Base-by-base conservation (phyloP, 139 green algal species). In the Chlorella sp. region DNA sequence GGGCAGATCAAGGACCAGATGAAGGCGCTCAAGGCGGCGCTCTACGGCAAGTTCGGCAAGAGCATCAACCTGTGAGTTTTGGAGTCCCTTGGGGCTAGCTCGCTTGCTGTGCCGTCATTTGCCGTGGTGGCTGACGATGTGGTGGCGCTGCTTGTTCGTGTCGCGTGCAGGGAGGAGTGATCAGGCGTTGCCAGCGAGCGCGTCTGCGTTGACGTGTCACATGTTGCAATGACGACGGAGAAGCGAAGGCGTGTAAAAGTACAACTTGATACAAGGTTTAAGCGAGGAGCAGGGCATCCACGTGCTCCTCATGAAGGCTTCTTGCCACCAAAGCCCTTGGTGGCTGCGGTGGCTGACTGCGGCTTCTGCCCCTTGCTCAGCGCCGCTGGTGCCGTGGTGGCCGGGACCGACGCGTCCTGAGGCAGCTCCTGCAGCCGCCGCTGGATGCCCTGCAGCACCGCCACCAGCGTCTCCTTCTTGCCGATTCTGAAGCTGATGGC, bases 1-100 rank as follows among this genome's bases (percentile, higher is more conserved):
- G 69, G 64, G 2, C 49, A 73, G 14, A 59, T 78, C 1, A 71
- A 74, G 36, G 35, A 35, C 0, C 35, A 76, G 67, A 70, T 82
- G 30, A 60, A 71, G 30, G 69, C 73, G 42, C 72, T 82, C 3
- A 85, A 85, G 64, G 60, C 36, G 14, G 27, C 35, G 2, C 65
- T 86, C 29, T 86, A 86, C 62, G 74, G 42, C 30, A 86, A 86
- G 74, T 86, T 86, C 62, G 77, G 77, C 4, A 62, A 75, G 5
- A 69, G 70, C 26, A 86, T 86, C 71, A 86, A 86, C 81, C 62
- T 86, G 67, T 72, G 36, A 63, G 67, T 72, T n/a, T n/a, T n/a
- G n/a, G n/a, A n/a, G n/a, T n/a, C n/a, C n/a, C n/a, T n/a, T n/a
- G n/a, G n/a, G n/a, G n/a, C n/a, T n/a, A n/a, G n/a, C n/a, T n/a